Percentiles rank a stretch among this genome's conserved stretches.
Evolutionary conservation across 495 filamentous ascomycete species (phyloP).

Genomic region (Xylona heveae): DNA sequence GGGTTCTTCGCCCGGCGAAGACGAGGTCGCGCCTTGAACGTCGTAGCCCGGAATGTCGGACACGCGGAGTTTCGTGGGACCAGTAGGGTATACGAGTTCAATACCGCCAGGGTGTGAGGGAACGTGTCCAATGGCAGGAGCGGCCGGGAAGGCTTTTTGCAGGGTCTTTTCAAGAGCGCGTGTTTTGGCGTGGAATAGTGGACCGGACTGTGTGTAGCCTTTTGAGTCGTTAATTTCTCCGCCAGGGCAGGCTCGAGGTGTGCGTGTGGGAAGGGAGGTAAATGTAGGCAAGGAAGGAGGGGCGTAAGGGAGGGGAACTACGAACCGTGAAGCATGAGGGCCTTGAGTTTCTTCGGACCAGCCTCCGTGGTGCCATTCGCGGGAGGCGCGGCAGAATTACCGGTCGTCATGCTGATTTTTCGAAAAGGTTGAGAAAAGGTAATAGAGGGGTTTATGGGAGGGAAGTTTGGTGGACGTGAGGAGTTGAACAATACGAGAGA

Average conservation of each 20-base stretch:
- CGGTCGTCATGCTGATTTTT: neutral
- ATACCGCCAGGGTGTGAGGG: conserved; percentile 11
- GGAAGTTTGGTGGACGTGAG: too few species aligned
- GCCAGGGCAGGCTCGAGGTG: conserved; percentile 9
- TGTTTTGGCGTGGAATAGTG: conserved; percentile 74
- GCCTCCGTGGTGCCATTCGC: too few species aligned
- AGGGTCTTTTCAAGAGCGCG: conserved; percentile 67
- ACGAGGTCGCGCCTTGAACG: conserved; percentile 7
- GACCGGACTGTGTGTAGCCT: conserved; percentile 81
- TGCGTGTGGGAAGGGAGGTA: neutral
- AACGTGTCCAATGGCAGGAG: conserved; percentile 8
- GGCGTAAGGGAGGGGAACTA: neutral
- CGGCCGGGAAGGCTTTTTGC: conserved; percentile 38
- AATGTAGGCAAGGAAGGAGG: neutral
- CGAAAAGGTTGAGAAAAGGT: neutral
- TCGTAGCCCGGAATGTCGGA: conserved; percentile 53
- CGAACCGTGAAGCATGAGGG: conserved; percentile 36
- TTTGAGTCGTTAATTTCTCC: too few species aligned
- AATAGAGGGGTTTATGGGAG: neutral
- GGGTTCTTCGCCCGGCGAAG: conserved; percentile 14
- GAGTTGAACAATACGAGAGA: too few species aligned
- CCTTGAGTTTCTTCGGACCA: conserved; percentile 27
- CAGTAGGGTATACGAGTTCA: conserved; percentile 38
- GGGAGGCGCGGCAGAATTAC: neutral
- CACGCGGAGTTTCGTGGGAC: conserved; percentile 34